These are phyloP conservation scores for Loxodes magnus DNA, from an alignment of 73 alveolate genomes.

Conservation along the genomic window DNA sequence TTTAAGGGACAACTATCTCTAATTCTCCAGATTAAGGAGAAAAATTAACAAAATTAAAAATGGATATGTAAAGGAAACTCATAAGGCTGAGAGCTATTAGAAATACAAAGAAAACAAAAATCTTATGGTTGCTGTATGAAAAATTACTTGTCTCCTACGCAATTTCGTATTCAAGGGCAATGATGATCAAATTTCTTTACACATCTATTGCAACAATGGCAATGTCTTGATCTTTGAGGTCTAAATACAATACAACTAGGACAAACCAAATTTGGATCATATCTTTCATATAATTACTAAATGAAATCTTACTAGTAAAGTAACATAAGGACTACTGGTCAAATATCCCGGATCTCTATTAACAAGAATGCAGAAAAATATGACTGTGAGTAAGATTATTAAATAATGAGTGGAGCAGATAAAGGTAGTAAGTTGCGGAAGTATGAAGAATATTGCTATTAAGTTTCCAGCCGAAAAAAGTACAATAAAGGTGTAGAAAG, in stretches of 20 bases:
- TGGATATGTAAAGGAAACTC: too few species aligned
- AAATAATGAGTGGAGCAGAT: too few species aligned
- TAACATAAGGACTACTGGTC: background rate
- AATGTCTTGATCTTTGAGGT: conserved; percentile 50
- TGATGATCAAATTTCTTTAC: conserved; percentile 61
- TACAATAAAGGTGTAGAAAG: background rate
- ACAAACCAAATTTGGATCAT: conserved; percentile 25
- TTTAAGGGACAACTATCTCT: too few species aligned
- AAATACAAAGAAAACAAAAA: conserved; percentile 10
- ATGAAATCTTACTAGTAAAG: too few species aligned
- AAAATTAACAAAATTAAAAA: too few species aligned
- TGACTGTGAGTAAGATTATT: too few species aligned
- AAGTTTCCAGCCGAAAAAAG: conserved; percentile 2
- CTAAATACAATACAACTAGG: conserved; percentile 31
- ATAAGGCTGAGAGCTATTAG: too few species aligned
- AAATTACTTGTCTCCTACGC: conserved; percentile 55
- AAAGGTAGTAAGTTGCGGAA: background rate
- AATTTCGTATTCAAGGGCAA: conserved; percentile 66
- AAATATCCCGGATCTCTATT: conserved; percentile 7
- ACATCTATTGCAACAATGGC: conserved; percentile 55
- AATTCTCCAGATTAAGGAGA: too few species aligned
- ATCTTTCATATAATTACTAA: conserved; percentile 10
- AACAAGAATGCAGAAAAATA: background rate
- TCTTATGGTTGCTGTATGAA: too few species aligned
- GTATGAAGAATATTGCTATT: background rate